Evolutionary conservation across 2,329 filamentous ascomycete species (phyloP), one percentile per base, ranked within the genome.

Genomic region (Xylariaceae sp.): DNA sequence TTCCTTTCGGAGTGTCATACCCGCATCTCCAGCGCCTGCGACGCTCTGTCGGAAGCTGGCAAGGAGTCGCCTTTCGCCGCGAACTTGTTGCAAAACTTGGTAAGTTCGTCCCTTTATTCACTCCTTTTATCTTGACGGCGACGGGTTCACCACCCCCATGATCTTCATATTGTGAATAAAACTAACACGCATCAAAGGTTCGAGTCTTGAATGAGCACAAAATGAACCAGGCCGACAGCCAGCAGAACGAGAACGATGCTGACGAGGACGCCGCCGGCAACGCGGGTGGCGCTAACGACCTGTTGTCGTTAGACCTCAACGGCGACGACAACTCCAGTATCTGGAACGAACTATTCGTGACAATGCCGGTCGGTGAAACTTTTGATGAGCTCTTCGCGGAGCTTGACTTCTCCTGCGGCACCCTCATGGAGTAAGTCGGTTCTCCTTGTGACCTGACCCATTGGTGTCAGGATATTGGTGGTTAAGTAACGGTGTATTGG

Each of bases 391-490:
- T 70, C 0, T 67, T 70, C 13, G 61, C 67, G 1, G 65, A 61
- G 5, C 56, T 69, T n/a, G 67, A 69, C 44, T 55, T 60, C 1
- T 69, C 64, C 17, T 67, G 59, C 13, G 67, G 64, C 17, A 6
- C 62, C 59, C 17, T 58, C 51, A n/a, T 61, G 17, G 17, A 59
- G 15, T 23, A 13, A 51, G 10, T 15, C 2, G 17, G 17, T 18
- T 18, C 17, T 18, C 17, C 17, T 18, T 18, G 17, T 18, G 17
- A 18, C 17, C 17, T 18, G 17, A 18, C 17, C 17, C 17, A 18
- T 18, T 18, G 17, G 17, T 18, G 17, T 18, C 17, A 18, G 17
- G 17, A 18, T 18, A 18, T 18, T 18, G 17, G 17, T 18, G 17
- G 17, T 18, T 18, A 18, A 18, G 17, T 18, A 18, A 18, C 17